Evolutionary conservation across 352 stramenopile species (phyloP).

Genomic region (Peronospora belbahrii): DNA sequence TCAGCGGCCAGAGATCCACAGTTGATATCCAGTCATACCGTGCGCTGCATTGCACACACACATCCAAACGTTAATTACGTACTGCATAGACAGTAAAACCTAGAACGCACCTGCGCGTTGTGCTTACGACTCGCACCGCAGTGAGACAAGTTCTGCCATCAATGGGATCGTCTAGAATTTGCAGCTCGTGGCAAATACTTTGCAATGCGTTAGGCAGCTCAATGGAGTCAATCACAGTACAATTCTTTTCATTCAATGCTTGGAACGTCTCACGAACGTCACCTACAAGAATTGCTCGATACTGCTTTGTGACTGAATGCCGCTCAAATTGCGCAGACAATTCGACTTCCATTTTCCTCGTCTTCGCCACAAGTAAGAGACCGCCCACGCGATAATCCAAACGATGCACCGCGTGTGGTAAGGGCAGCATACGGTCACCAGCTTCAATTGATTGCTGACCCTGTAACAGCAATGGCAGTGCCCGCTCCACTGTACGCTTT

Average conservation of each 20-base stretch:
- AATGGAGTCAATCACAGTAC: neutral
- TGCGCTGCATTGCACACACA: conserved; percentile 10
- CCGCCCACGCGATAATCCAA: conserved; percentile 56
- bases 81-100: neutral
- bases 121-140: conserved; percentile 26
- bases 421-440: conserved; percentile 16
- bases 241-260: neutral
- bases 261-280: conserved; percentile 3
- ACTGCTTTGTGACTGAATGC: conserved; percentile 41
- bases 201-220: conserved; percentile 12
- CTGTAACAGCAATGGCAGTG: conserved; percentile 32
- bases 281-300: conserved; percentile 47
- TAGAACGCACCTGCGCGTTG: conserved; percentile 24
- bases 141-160: conserved; percentile 26
- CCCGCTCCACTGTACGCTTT: conserved; percentile 37
- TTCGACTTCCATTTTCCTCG: conserved; percentile 31
- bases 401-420: conserved; percentile 45
- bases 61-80: too few relatives aligned
- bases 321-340: conserved; percentile 41
- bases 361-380: conserved; percentile 55
- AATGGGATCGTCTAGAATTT: conserved; percentile 18
- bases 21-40: conserved; percentile 56
- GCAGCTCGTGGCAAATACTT: conserved; percentile 16
- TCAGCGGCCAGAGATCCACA: conserved; percentile 60
- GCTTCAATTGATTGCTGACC: neutral